Conservation (phyloP, 768 basidiomycete genomes). For the Favolaschia claudopus region DNA sequence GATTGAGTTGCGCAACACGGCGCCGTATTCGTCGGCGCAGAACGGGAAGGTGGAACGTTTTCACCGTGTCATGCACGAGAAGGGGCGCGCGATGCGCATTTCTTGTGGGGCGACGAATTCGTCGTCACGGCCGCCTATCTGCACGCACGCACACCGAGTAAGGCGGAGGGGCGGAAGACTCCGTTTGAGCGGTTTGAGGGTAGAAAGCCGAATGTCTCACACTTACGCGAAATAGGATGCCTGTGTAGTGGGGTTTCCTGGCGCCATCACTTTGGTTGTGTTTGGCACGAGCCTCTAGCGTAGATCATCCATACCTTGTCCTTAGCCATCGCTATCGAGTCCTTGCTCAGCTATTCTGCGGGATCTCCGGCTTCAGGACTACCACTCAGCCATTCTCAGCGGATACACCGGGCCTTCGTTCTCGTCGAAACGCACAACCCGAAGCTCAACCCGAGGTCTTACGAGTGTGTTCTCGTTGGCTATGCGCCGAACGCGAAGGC, state of each 20-base stretch:
- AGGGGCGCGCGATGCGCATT: conserved; percentile 37
- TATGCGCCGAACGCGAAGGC: conserved; percentile 16
- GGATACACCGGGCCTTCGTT: conserved; percentile 32
- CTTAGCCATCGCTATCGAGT: no score
- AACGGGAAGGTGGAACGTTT: conserved; percentile 45
- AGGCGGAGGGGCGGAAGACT: conserved; percentile 21
- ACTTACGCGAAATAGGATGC: conserved; percentile 40
- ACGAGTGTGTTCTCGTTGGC: background rate
- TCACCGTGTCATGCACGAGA: conserved; percentile 41
- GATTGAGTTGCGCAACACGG: conserved; percentile 29
- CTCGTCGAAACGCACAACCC: conserved; percentile 35
- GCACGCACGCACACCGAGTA: conserved; percentile 30
- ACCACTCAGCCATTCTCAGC: no score
- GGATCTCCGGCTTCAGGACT: no score
- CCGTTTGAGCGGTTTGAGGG: conserved; percentile 15
- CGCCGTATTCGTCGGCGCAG: conserved; percentile 44
- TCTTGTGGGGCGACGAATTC: conserved; percentile 37
- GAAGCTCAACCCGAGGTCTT: conserved; percentile 27
- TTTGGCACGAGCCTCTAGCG: no score
- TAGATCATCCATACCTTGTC: no score
- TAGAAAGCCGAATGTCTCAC: conserved; percentile 31
- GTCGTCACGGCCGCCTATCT: conserved; percentile 38
- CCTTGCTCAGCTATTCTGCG: no score
- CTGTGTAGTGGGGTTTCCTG: no score
- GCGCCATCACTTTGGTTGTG: no score